These are phyloP conservation scores for Cercospora sp. DNA, from an alignment of 2,329 filamentous ascomycete genomes.

Conservation along the genomic window DNA sequence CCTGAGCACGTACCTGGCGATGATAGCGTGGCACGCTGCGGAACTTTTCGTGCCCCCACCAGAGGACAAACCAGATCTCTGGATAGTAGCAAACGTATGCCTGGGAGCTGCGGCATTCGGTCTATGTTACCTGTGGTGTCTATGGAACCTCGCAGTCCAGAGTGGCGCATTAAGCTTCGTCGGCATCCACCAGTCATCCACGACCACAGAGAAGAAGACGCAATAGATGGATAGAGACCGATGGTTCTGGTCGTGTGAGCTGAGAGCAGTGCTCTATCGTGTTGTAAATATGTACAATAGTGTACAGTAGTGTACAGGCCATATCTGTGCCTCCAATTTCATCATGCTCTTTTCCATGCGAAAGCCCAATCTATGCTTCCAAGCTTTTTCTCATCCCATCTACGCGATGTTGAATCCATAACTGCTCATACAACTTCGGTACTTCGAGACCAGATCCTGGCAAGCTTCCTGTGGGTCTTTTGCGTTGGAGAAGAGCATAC, in stretches of 20 bases:
- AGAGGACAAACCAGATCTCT: conserved; percentile 80
- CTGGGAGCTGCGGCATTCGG: conserved; percentile 82
- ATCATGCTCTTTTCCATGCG: conserved; percentile 8
- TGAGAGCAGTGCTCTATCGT: conserved; percentile 12
- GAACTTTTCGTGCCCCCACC: conserved; percentile 71
- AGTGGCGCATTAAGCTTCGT: conserved; percentile 49
- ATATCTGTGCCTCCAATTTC: conserved; percentile 3
- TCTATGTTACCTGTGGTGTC: conserved; percentile 88
- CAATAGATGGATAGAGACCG: conserved; percentile 32
- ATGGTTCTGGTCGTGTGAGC: not conserved
- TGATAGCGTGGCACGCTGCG: conserved; percentile 77
- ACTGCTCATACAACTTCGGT: conserved; percentile 87
- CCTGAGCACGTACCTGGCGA: conserved; percentile 70
- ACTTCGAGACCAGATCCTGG: conserved; percentile 76
- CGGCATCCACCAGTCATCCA: conserved; percentile 22
- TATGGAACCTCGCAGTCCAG: conserved; percentile 65
- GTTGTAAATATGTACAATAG: conserved; percentile 19
- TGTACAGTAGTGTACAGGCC: conserved; percentile 22
- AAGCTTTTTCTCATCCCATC: conserved; percentile 1
- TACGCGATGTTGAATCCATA: conserved; percentile 73
- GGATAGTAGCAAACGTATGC: conserved; percentile 88
- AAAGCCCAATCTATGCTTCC: conserved; percentile 11
- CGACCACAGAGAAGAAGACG: conserved; percentile 42
- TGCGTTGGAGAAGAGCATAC: conserved; percentile 93
- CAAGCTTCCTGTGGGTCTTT: conserved; percentile 83